phyloP scores from a whole-genome alignment of 768 basidiomycete genomes.

The Boletus reticuloceps region DNA sequence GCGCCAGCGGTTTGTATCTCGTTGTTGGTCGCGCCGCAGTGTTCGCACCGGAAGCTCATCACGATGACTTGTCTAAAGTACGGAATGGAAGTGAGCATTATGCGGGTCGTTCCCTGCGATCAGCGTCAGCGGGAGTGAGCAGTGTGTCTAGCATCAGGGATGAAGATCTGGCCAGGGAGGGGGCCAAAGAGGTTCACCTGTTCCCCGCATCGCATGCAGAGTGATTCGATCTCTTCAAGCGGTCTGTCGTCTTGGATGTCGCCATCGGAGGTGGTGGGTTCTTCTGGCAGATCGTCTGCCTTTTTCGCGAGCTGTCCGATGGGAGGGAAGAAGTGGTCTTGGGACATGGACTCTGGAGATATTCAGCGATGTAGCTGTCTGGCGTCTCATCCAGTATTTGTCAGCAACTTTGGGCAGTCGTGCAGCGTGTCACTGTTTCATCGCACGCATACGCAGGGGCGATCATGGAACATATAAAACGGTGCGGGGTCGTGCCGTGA shows the following conservation, averaged over 20 bases:
- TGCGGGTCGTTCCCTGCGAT: slow-evolving; percentile 77
- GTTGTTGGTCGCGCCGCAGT: slow-evolving; percentile 87
- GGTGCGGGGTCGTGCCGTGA: no score
- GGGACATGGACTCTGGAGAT: slow-evolving; percentile 17
- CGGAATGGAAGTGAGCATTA: slow-evolving; percentile 91
- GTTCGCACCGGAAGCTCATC: slow-evolving; percentile 95
- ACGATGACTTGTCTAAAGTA: slow-evolving; percentile 94
- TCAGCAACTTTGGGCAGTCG: no score
- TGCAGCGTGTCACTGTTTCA: no score
- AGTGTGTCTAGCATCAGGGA: background rate
- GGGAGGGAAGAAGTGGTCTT: slow-evolving; percentile 48
- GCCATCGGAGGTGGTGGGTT: slow-evolving; percentile 25
- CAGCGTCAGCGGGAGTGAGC: slow-evolving; percentile 6
- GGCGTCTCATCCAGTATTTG: no score
- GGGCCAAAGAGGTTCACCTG: slow-evolving; percentile 56
- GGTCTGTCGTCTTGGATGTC: slow-evolving; percentile 46
- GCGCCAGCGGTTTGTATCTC: slow-evolving; percentile 89
- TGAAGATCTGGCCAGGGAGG: background rate
- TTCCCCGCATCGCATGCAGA: slow-evolving; percentile 93
- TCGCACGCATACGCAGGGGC: no score
- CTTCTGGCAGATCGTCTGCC: slow-evolving; percentile 36
- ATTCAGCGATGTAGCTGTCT: no score
- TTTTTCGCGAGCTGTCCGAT: slow-evolving; percentile 55
- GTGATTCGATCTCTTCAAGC: slow-evolving; percentile 81
- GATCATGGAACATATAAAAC: no score